These are phyloP conservation scores for Leucosporidium scottii DNA, from an alignment of 768 basidiomycete genomes.

Conservation along the genomic window DNA sequence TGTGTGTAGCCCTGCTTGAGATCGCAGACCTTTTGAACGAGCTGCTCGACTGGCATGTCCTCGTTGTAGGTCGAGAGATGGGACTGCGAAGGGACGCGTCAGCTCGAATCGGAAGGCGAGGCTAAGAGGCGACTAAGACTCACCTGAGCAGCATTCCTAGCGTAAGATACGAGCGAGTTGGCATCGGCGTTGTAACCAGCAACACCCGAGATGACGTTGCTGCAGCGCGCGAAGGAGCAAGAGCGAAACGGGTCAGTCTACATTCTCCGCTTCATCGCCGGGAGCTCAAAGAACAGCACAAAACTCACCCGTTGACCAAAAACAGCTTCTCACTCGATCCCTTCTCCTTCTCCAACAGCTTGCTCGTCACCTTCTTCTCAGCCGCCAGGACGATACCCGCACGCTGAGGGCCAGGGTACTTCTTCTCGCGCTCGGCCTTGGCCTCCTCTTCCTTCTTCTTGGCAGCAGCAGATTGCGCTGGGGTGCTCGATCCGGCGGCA, in stretches of 20 bases:
- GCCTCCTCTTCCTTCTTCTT: conserved; percentile 35
- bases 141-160: conserved; percentile 65
- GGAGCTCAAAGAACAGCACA: conserved; percentile 22
- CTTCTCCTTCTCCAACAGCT: conserved; percentile 88
- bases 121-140: not conserved
- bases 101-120: not conserved
- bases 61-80: conserved; percentile 89
- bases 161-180: conserved; percentile 92
- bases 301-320: conserved; percentile 62
- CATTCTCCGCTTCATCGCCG: not conserved
- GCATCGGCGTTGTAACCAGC: conserved; percentile 96
- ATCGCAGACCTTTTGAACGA: conserved; percentile 88
- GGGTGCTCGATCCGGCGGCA: not conserved
- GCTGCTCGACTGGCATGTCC: conserved; percentile 93
- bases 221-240: conserved; percentile 41
- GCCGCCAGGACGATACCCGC: conserved; percentile 87
- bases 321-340: conserved; percentile 99
- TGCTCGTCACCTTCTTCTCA: conserved; percentile 97
- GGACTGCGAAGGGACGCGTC: conserved; percentile 48
- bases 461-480: conserved; percentile 14
- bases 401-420: conserved; percentile 42
- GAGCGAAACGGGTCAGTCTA: not conserved
- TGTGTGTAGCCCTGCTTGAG: conserved; percentile 99
- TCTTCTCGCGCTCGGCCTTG: conserved; percentile 27
- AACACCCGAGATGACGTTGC: conserved; percentile 90